Evolutionary conservation across 345 rosid genomes (phyloP), one percentile per base, ranked within the genome.

Genomic region (Lepidium sativum): DNA sequence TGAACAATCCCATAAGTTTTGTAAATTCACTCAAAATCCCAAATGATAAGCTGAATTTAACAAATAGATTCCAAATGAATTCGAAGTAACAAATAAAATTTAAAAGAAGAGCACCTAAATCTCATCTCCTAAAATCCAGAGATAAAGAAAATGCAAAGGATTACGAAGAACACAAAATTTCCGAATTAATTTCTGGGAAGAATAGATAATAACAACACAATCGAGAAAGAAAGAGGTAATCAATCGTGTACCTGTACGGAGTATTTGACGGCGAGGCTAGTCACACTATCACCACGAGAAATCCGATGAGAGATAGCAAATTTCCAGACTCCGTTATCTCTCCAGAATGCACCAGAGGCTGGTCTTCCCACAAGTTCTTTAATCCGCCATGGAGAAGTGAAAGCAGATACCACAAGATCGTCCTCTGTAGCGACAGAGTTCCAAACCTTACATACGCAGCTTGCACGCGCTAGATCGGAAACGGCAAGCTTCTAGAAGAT

Each of bases 361-460:
- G 92, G 95, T 50, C 49, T 75, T 12, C 96, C 98, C 1, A 85
- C 71, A 56, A 88, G 77, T 14, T 80, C 86, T 75, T 72, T 81
- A 25, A 85, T 51, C 76, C 71, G 71, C 98, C 91, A 89, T 0
- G 95, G 92, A 4, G 76, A 53, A 60, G 42, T 75, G 75, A 87
- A 89, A 17, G 88, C 82, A n/a, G 71, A 35, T 5, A 74, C 66
- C 44, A 85, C 56, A 39, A 87, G 69, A 65, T 80, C 85, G 18
- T 73, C 63, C 13, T 80, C 88, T 29, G 75, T 69, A 0, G 84
- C 87, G 15, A 87, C 82, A 10, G 77, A 60, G 54, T 75, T 78
- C 96, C 98, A 92, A 6, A 70, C 64, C 34, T 78, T 75, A 78
- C 89, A 85, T 5, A 89, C 95, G 84, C 95, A 84, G 83, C 95